Conservation (phyloP, 108 stramenopile genomes). For the Parmales sp. region DNA sequence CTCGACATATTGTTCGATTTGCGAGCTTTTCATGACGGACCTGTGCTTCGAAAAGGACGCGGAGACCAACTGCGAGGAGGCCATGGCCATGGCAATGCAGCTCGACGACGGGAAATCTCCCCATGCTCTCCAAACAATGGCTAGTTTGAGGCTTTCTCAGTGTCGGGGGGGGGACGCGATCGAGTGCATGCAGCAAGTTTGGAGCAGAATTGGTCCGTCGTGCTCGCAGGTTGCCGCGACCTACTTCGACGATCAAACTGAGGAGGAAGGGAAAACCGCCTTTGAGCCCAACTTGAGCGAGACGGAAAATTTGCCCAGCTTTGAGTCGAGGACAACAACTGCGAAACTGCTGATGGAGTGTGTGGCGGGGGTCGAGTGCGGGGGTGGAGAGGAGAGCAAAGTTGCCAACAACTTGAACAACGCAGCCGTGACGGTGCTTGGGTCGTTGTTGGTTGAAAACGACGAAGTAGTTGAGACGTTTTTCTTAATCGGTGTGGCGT, state of each 20-base stretch:
- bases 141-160: slow-evolving; percentile 67
- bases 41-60: slow-evolving; percentile 74
- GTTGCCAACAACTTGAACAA: slow-evolving; percentile 2
- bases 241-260: no score
- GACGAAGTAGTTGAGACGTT: slow-evolving; percentile 75
- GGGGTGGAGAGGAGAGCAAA: no score
- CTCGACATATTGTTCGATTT: slow-evolving; percentile 60
- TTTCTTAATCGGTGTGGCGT: slow-evolving; percentile 68
- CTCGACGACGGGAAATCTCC: no score
- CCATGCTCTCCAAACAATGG: slow-evolving; percentile 74
- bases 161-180: slow-evolving; percentile 46
- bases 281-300: slow-evolving; percentile 33
- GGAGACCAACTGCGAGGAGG: slow-evolving; percentile 54
- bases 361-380: slow-evolving; percentile 35
- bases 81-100: slow-evolving; percentile 46
- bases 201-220: slow-evolving; percentile 53
- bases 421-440: slow-evolving; percentile 57
- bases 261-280: no score
- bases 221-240: no score
- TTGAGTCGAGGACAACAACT: slow-evolving; percentile 67
- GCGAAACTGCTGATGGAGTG: slow-evolving; percentile 72
- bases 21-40: slow-evolving; percentile 79
- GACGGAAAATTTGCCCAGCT: slow-evolving; percentile 48
- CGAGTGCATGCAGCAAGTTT: slow-evolving; percentile 46
- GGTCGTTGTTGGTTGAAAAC: slow-evolving; percentile 71